Base-by-base conservation (phyloP, 805 yeast species). In the Lipomyces lipofer region DNA sequence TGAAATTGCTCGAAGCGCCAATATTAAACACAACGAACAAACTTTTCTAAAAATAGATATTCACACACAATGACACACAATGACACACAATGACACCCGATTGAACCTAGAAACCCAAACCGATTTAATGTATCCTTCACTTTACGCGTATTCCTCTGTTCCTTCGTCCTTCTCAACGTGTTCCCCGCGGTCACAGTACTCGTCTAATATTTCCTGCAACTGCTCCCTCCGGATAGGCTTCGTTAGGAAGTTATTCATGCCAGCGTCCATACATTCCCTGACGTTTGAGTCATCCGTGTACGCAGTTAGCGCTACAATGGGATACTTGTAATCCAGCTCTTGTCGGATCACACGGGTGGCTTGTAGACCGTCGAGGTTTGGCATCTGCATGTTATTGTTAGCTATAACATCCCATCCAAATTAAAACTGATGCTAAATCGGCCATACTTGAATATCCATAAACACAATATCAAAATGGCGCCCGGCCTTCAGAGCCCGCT, bases 291-390 rank as follows among this genome's bases (percentile, higher is more conserved):
- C 89, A 69, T 92, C 97, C 0, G 97, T 97, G 75, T 86, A 92
- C 1, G 97, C 98, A 0, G 98, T 91, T 51, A 92, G 77, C 0
- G 97, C 98, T 35, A 92, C 94, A 54, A 94, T 90, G 0, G 97
- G 97, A 5, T 80, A 78, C 0, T 67, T 67, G 65, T 79, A 87
- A 4, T 77, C 73, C 56, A 86, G 69, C 42, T 85, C 83, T 15
- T 75, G 71, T 43, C 97, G 75, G 32, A 92, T 85, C 65, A 79
- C 75, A 57, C 75, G 81, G 0, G 98, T 90, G 0, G 97, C 96
- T 24, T 82, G 75, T 28, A 91, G 72, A 2, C 99, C 99, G 68
- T 92, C 97, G 62, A 90, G 77, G 64, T 82, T 84, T 3, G 98
- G 98, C 98, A 91, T 92, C 71, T 54, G 36, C 6, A 22, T 17